These are phyloP conservation scores for Myriosclerotinia curreyana DNA, from an alignment of 2,329 filamentous ascomycete genomes.

Conservation along the genomic window DNA sequence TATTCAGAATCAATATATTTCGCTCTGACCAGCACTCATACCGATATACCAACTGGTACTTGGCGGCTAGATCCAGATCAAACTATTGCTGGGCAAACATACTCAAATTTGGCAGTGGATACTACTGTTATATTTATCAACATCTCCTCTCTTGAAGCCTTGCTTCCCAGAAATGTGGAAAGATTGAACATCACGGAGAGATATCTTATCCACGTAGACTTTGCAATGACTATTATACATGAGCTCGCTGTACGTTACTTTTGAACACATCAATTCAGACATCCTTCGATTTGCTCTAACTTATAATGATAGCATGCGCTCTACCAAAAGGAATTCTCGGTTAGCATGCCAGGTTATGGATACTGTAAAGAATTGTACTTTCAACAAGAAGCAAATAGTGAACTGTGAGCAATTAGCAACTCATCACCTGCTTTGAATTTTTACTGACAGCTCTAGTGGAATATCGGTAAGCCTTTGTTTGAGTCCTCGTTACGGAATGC, in stretches of 20 bases:
- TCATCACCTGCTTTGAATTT: not conserved
- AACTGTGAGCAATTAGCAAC: not conserved
- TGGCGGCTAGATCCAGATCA: not conserved
- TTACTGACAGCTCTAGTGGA: not conserved
- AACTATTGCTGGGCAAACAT: not conserved
- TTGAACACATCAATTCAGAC: not conserved
- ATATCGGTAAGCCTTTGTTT: slow-evolving; percentile 3
- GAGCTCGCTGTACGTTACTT: slow-evolving; percentile 15
- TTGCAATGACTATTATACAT: slow-evolving; percentile 16
- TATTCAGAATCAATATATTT: slow-evolving; percentile 3
- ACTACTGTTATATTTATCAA: not conserved
- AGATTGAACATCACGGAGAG: slow-evolving; percentile 17
- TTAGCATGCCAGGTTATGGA: not conserved
- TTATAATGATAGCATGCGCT: slow-evolving; percentile 3
- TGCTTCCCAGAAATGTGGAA: slow-evolving; percentile 13
- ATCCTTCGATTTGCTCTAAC: not conserved
- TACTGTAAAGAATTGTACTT: not conserved
- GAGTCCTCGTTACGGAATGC: not conserved
- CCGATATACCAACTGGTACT: not conserved
- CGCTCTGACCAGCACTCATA: not conserved
- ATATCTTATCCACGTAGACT: not conserved
- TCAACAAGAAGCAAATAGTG: not conserved
- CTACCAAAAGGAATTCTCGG: not conserved
- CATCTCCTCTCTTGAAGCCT: not conserved
- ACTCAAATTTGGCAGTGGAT: not conserved